Evolutionary conservation across 495 filamentous ascomycete genomes (phyloP).

Genomic region (Collariella sp.): DNA sequence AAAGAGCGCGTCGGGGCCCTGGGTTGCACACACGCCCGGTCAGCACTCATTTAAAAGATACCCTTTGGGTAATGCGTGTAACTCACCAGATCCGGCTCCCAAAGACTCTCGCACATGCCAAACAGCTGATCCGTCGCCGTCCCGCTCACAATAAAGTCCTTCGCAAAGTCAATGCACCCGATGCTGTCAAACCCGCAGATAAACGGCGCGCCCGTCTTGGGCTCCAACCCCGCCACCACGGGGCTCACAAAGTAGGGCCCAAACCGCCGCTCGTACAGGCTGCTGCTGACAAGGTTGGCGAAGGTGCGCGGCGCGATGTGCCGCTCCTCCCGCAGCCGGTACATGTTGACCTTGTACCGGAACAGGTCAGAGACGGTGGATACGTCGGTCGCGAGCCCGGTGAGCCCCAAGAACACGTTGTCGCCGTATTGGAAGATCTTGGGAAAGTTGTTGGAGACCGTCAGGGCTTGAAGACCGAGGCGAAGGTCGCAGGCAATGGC

Average conservation of each 20-base stretch:
- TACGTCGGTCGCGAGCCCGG: constrained; percentile 92
- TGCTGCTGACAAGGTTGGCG: constrained; percentile 86
- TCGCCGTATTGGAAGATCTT: constrained; percentile 98
- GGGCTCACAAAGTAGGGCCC: constrained; percentile 93
- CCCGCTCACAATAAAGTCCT: constrained; percentile 97
- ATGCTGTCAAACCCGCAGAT: constrained; percentile 99
- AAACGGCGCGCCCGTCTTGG: constrained; percentile 85
- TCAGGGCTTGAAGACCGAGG: constrained; percentile 91
- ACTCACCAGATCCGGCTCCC: constrained; percentile 91
- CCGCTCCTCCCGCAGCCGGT: constrained; percentile 95
- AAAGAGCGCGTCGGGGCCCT: constrained; percentile 91
- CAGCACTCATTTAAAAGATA: too few species aligned
- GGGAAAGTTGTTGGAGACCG: constrained; percentile 98
- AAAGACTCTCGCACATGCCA: constrained; percentile 95
- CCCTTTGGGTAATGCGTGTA: too few species aligned
- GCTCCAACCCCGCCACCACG: constrained; percentile 88
- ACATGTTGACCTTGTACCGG: constrained; percentile 99
- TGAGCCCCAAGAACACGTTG: constrained; percentile 84
- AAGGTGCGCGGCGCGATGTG: constrained; percentile 88
- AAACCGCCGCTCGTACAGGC: constrained; percentile 89
- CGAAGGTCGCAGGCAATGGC: constrained; percentile 98
- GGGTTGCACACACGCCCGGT: not conserved
- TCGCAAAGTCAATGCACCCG: constrained; percentile 97
- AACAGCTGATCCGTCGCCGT: constrained; percentile 96
- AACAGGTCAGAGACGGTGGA: constrained; percentile 92